Percentiles rank a stretch among this genome's conserved stretches.
These are phyloP conservation scores for Solanum pennellii DNA, from an alignment of 257 asterid genomes.

Conservation along the genomic window DNA sequence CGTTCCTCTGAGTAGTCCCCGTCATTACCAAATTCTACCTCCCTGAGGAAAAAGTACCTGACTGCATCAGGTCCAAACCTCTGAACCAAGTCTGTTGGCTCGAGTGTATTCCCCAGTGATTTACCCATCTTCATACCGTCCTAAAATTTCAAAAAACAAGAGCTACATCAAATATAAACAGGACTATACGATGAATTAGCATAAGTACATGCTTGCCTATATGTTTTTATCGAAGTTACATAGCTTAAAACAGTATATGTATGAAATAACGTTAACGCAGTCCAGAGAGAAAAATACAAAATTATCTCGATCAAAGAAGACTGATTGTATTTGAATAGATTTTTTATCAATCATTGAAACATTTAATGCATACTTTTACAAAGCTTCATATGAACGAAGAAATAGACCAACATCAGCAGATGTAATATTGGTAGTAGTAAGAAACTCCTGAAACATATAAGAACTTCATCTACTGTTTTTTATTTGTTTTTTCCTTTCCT, in stretches of 20 bases:
- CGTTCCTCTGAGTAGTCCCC: slow-evolving; percentile 98
- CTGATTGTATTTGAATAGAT: not conserved
- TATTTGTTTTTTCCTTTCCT: not conserved
- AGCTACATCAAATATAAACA: slow-evolving; percentile 12
- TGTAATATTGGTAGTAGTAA: not conserved
- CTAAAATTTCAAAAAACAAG: slow-evolving; percentile 28
- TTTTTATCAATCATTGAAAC: not conserved
- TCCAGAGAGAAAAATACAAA: not conserved
- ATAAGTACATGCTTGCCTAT: not conserved
- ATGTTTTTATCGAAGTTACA: not conserved
- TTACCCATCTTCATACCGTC: slow-evolving; percentile 99
- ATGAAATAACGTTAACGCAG: not conserved
- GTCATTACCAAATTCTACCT: slow-evolving; percentile 87
- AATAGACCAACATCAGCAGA: not conserved
- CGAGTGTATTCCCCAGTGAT: slow-evolving; percentile 86
- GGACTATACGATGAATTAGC: not conserved
- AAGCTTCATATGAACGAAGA: not conserved
- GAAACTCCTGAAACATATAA: not conserved
- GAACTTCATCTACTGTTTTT: not conserved
- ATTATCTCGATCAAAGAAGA: not conserved
- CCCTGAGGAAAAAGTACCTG: slow-evolving; percentile 91
- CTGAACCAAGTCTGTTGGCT: slow-evolving; percentile 76
- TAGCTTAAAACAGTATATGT: not conserved
- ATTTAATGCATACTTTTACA: not conserved
- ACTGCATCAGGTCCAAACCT: slow-evolving; percentile 94